Conservation (phyloP, 2,329 filamentous ascomycete genomes). For the Cryoendolithus antarcticus region DNA sequence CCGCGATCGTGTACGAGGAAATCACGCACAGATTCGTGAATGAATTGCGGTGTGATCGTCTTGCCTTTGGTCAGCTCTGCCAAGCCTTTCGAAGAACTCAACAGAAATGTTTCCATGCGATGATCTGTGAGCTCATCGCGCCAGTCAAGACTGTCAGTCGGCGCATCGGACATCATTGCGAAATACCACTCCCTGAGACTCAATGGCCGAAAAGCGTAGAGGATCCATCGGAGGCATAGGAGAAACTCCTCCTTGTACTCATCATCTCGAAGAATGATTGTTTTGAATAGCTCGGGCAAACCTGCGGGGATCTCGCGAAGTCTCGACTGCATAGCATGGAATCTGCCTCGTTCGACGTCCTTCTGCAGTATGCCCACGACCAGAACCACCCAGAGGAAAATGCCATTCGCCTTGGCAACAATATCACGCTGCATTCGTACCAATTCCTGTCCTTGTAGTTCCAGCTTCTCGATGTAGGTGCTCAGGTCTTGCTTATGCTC, state of each 20-base stretch:
- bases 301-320: constrained; percentile 29
- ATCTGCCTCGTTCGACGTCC: constrained; percentile 22
- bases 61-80: constrained; percentile 29
- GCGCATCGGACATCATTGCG: constrained; percentile 25
- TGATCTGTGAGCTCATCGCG: constrained; percentile 9
- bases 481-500: constrained; percentile 23
- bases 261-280: constrained; percentile 38
- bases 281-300: constrained; percentile 37
- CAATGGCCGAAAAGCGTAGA: constrained; percentile 37
- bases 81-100: constrained; percentile 39
- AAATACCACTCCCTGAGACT: constrained; percentile 34
- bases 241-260: constrained; percentile 29
- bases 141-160: constrained; percentile 8
- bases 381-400: constrained; percentile 37
- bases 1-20: constrained; percentile 32
- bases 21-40: constrained; percentile 41
- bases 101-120: constrained; percentile 24
- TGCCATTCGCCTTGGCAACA: constrained; percentile 26
- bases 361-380: constrained; percentile 36
- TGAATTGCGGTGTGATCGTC: constrained; percentile 36
- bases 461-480: constrained; percentile 22
- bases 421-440: constrained; percentile 20
- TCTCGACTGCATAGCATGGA: constrained; percentile 19
- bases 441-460: constrained; percentile 15
- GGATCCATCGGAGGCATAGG: constrained; percentile 41